These are phyloP conservation scores for Trichoderma sp. DNA, from an alignment of 2,329 filamentous ascomycete genomes.

Conservation along the genomic window DNA sequence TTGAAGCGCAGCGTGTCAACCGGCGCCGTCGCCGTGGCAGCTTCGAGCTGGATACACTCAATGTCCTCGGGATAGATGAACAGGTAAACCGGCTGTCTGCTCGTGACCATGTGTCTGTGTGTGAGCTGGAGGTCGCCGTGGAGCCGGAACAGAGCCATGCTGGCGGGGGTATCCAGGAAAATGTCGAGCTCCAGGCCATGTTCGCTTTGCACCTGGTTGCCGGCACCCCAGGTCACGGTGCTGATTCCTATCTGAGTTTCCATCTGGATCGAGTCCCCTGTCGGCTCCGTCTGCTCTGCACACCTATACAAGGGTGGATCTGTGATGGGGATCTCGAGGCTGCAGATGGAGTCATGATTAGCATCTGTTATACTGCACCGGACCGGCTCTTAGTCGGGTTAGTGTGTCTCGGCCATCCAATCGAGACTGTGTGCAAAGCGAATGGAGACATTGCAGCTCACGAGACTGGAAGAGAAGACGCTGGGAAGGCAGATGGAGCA, in stretches of 20 bases:
- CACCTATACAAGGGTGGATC: not conserved
- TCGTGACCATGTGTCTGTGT: not conserved
- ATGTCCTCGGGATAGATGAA: conserved; percentile 5
- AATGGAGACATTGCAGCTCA: not conserved
- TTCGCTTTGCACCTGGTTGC: not conserved
- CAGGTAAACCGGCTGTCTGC: not conserved
- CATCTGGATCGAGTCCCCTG: not conserved
- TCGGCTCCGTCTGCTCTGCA: not conserved
- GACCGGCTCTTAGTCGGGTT: not conserved
- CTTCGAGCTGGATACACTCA: not conserved
- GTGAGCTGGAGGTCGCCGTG: not conserved
- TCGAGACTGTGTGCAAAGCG: not conserved
- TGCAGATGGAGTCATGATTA: not conserved
- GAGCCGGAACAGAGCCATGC: not conserved
- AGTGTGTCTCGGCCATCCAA: not conserved
- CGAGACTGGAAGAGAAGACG: not conserved
- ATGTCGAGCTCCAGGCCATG: conserved; percentile 2
- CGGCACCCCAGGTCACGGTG: not conserved
- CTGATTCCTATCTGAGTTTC: not conserved
- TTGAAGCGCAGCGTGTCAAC: not conserved
- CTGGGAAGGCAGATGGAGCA: not conserved
- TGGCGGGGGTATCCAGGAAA: not conserved
- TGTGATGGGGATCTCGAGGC: not conserved
- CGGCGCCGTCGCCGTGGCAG: not conserved
- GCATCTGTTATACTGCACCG: not conserved